Conservation (phyloP, 2,329 filamentous ascomycete genomes). For the Ascochyta lentis region DNA sequence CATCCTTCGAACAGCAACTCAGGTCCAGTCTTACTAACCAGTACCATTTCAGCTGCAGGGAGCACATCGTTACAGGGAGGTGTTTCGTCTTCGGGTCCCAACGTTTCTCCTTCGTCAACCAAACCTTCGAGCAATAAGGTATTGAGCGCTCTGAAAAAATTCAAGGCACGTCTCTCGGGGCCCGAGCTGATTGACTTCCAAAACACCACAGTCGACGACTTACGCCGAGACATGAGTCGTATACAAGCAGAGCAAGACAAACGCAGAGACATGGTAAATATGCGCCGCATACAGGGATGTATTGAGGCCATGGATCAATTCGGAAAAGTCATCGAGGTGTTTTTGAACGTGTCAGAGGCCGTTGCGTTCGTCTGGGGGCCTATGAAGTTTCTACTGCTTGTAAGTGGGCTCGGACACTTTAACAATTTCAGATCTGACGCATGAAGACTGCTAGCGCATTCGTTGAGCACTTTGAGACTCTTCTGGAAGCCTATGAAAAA, state of each 20-base stretch:
- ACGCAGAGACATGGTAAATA: constrained; percentile 20
- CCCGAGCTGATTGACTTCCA: constrained; percentile 24
- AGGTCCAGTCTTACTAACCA: not conserved
- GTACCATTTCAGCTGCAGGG: not conserved
- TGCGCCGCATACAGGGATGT: constrained; percentile 27
- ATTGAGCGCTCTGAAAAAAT: constrained; percentile 19
- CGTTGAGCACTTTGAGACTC: constrained; percentile 44
- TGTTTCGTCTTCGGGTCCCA: not conserved
- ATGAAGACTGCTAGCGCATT: constrained; percentile 38
- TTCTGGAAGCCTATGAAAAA: constrained; percentile 49
- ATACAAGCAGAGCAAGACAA: constrained; percentile 28
- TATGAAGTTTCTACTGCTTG: constrained; percentile 48
- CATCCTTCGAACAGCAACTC: not conserved
- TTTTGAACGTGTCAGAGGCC: constrained; percentile 40
- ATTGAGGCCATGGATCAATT: constrained; percentile 49
- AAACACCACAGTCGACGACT: constrained; percentile 21
- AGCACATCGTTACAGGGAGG: not conserved
- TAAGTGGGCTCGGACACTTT: constrained; percentile 6
- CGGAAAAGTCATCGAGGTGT: constrained; percentile 46
- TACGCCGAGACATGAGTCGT: constrained; percentile 19
- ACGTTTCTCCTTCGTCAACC: not conserved
- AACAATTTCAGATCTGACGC: not conserved
- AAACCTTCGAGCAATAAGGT: not conserved
- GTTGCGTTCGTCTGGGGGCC: constrained; percentile 49
- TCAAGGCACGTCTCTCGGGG: constrained; percentile 21